Conservation (phyloP, 768 basidiomycete species). For the Russula abietina region DNA sequence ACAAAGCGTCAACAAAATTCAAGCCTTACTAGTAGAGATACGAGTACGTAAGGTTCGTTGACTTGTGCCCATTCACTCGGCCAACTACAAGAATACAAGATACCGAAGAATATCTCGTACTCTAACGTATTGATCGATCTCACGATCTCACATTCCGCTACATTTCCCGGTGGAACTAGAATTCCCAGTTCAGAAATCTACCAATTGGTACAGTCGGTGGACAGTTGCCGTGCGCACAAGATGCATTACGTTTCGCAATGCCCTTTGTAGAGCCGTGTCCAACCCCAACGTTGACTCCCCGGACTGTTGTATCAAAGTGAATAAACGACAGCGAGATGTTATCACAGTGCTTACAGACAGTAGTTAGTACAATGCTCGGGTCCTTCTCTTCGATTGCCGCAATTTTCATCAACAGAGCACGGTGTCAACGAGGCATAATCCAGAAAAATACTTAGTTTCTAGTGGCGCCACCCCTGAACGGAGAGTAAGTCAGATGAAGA, state of each 20-base stretch:
- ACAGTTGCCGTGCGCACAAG: no score
- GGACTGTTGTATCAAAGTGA: not conserved
- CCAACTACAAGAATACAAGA: not conserved
- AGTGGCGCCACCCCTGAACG: not conserved
- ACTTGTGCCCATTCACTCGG: no score
- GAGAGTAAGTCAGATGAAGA: not conserved
- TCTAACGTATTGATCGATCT: not conserved
- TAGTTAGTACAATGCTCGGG: slow-evolving; percentile 4
- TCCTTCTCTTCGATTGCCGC: not conserved
- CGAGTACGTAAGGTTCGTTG: not conserved
- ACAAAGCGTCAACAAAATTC: slow-evolving; percentile 75
- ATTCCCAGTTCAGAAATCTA: not conserved
- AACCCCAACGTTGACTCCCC: slow-evolving; percentile 14
- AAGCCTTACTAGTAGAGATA: slow-evolving; percentile 61
- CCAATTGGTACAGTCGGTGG: not conserved
- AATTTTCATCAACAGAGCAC: not conserved
- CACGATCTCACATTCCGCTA: not conserved
- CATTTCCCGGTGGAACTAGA: not conserved
- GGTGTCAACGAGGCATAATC: not conserved
- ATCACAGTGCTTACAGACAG: slow-evolving; percentile 8
- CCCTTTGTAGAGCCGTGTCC: slow-evolving; percentile 16
- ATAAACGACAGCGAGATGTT: not conserved
- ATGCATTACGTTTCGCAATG: slow-evolving; percentile 17
- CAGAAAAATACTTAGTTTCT: not conserved
- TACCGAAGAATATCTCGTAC: not conserved